phyloP scores from a whole-genome alignment of 202 grass and related monocot species.

The Cymbopogon flexuosus region DNA sequence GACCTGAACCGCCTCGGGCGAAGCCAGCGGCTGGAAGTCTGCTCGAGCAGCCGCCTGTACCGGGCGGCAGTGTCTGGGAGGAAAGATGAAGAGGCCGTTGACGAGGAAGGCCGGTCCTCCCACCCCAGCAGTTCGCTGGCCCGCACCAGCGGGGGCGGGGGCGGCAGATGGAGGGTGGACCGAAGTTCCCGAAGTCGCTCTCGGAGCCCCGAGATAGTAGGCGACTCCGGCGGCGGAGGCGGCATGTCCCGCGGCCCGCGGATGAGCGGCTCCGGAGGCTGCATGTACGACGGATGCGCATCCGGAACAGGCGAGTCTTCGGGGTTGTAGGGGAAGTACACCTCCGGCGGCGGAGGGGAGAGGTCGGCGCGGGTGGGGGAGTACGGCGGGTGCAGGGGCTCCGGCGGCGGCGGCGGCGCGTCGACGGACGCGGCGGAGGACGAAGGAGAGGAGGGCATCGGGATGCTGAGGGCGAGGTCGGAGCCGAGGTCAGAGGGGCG shows the following conservation, averaged over 20 bases:
- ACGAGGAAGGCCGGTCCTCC: slow-evolving; percentile 52
- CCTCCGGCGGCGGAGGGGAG: slow-evolving; percentile 38
- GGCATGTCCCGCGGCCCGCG: neutral
- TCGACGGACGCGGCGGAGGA: slow-evolving; percentile 61
- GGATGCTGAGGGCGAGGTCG: slow-evolving; percentile 82
- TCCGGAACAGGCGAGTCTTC: slow-evolving; percentile 34
- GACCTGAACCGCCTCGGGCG: slow-evolving; percentile 55
- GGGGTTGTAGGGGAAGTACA: slow-evolving; percentile 33
- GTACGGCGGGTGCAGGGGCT: slow-evolving; percentile 35
- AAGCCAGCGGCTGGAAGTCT: slow-evolving; percentile 43
- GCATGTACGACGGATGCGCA: slow-evolving; percentile 16
- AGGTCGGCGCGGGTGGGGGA: slow-evolving; percentile 35
- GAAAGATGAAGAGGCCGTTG: slow-evolving; percentile 46
- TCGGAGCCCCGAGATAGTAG: neutral
- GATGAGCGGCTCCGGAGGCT: neutral
- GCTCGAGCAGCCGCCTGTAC: slow-evolving; percentile 60
- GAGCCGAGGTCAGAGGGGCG: slow-evolving; percentile 81
- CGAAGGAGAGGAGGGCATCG: slow-evolving; percentile 71
- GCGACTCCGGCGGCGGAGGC: neutral
- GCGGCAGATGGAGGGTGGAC: slow-evolving; percentile 29
- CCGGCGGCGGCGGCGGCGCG: slow-evolving; percentile 24
- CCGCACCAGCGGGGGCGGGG: slow-evolving; percentile 34
- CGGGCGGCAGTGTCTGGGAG: slow-evolving; percentile 32
- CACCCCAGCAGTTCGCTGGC: slow-evolving; percentile 40
- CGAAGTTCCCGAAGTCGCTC: slow-evolving; percentile 24